Evolutionary conservation across 345 rosid species (phyloP), one percentile per base, ranked within the genome.

Genomic region (Lagerstroemia speciosa): DNA sequence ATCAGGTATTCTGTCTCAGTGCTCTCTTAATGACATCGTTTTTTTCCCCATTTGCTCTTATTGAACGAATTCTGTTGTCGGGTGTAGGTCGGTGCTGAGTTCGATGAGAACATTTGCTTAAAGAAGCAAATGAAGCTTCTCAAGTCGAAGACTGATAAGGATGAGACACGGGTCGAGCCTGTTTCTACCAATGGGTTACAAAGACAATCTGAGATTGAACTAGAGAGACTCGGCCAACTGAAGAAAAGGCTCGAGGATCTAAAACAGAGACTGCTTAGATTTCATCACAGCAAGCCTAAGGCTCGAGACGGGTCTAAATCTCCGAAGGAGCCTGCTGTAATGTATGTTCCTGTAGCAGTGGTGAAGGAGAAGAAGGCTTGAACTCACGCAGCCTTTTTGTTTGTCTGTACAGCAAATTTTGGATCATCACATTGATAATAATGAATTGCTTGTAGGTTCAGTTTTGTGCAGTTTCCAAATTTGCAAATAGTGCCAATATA

Each of bases 291-390:
- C 67, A 85, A 80, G 77, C 55, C 68, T 37, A 87, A 81, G 71
- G 87, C 73, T 76, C 75, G 77, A 5, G 75, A 71, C 26, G 72
- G 64, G 73, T 62, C 60, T 52, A 58, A 68, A 37, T 16, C 64
- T 22, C 40, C 34, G 12, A 78, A 67, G 62, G 78, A 82, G 62
- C 82, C 89, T 29, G 70, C 81, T 43, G 79, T 89, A 67, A 69
- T 87, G 58, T 91, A 81, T 83, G 84, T 94, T 67, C 99, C 97
- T 9, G 64, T 77, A 67, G 96, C 92, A 46, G 87, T 82, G 77
- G 69, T 91, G 71, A 83, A 69, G 76, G 97, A 89, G 75, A 86
- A 82, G 73, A 83, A 80, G 65, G 50, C 20, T 46, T 82, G 78
- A 81, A 26, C 11, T 58, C 30, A 20, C 29, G 60, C 60, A 22